Percentiles rank a stretch among this genome's conserved stretches.
Evolutionary conservation across 257 asterid species (phyloP).

Genomic region (Nicotiana otophora): DNA sequence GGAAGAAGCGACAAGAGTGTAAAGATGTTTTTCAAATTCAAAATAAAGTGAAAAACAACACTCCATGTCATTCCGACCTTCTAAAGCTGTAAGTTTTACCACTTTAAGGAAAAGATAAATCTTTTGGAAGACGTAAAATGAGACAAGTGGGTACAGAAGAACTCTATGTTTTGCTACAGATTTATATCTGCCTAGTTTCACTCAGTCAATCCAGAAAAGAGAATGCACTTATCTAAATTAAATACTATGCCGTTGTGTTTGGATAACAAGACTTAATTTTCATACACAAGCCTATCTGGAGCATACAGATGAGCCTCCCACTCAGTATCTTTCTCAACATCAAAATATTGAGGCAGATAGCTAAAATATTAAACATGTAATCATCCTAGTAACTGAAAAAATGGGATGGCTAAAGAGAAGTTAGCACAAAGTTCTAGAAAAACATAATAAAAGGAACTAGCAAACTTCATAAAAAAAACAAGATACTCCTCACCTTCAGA

Average conservation of each 20-base stretch:
- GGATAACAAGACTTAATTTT: neutral
- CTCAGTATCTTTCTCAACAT: neutral
- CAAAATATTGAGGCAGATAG: neutral
- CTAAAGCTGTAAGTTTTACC: neutral
- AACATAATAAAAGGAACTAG: neutral
- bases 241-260: neutral
- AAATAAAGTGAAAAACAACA: neutral
- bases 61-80: neutral
- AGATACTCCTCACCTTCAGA: slow-evolving; percentile 55
- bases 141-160: neutral
- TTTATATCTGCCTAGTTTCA: neutral
- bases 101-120: slow-evolving; percentile 8
- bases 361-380: neutral
- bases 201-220: neutral
- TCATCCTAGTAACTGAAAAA: neutral
- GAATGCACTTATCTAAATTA: neutral
- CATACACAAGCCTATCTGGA: neutral
- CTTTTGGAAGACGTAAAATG: neutral
- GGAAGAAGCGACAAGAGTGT: neutral
- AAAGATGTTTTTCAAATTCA: neutral
- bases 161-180: neutral
- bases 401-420: neutral
- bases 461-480: neutral
- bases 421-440: neutral
- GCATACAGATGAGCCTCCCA: neutral